Percentiles rank a stretch among this genome's conserved stretches.
Conservation (phyloP, 2,329 filamentous ascomycete species). For the Ascochyta viciae-villosae region DNA sequence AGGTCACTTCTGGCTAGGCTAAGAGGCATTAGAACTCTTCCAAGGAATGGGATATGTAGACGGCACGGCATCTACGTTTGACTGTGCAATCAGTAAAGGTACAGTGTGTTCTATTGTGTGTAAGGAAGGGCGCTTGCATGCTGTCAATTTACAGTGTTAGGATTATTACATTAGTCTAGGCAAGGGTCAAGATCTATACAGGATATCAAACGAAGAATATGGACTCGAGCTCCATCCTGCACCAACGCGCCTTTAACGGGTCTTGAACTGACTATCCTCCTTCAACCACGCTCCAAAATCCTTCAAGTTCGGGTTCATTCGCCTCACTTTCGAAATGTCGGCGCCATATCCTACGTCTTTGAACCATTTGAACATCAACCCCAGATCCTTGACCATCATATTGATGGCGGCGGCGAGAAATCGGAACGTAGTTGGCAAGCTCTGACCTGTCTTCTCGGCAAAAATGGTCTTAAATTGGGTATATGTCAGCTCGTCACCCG, state of each 20-base stretch:
- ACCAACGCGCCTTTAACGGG: constrained; percentile 4
- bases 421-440: constrained; percentile 51
- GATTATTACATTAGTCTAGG: too few relatives aligned
- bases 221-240: too few relatives aligned
- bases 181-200: too few relatives aligned
- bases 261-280: constrained; percentile 48
- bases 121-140: too few relatives aligned
- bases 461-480: constrained; percentile 52
- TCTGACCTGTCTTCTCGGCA: constrained; percentile 51
- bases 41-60: too few relatives aligned
- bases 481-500: constrained; percentile 58
- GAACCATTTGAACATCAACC: constrained; percentile 59
- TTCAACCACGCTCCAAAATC: constrained; percentile 55
- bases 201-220: too few relatives aligned
- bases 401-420: constrained; percentile 43
- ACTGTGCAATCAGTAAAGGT: too few relatives aligned
- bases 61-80: too few relatives aligned
- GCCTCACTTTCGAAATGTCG: constrained; percentile 51
- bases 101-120: too few relatives aligned
- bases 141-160: too few relatives aligned
- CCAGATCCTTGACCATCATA: constrained; percentile 47
- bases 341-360: constrained; percentile 51
- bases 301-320: constrained; percentile 53
- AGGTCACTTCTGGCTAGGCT: too few relatives aligned
- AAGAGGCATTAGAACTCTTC: too few relatives aligned